phyloP scores from a whole-genome alignment of 228 moss, liverwort and hornwort species.

The Sphagnum fallax region DNA sequence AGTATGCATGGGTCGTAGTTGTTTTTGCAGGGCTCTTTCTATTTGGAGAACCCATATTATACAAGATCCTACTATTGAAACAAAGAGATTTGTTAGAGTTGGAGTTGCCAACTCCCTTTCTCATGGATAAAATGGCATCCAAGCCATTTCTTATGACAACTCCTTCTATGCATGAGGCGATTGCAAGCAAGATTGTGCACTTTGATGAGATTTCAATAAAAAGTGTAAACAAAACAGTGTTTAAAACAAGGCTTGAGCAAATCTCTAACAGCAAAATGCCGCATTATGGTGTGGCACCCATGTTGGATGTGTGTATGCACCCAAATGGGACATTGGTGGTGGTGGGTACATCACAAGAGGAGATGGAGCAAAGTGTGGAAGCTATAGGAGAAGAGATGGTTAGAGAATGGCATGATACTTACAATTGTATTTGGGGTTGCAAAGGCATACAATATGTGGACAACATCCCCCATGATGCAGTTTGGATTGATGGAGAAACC shows the following conservation, averaged over 20 bases:
- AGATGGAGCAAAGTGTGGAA: slow-evolving; percentile 26
- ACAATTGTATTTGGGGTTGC: slow-evolving; percentile 60
- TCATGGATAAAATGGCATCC: not conserved
- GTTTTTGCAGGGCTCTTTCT: no score
- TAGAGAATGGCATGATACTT: slow-evolving; percentile 48
- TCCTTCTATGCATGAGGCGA: slow-evolving; percentile 66
- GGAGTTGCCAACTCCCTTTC: not conserved
- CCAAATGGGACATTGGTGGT: slow-evolving; percentile 77
- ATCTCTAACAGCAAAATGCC: slow-evolving; percentile 18
- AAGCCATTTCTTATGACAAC: slow-evolving; percentile 14
- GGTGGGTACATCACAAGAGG: slow-evolving; percentile 45
- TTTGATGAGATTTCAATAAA: slow-evolving; percentile 31
- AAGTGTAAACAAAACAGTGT: slow-evolving; percentile 10
- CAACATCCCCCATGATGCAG: slow-evolving; percentile 25
- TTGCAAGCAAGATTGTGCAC: slow-evolving; percentile 20
- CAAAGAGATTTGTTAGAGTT: no score
- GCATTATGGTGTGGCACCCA: slow-evolving; percentile 45
- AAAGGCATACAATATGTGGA: slow-evolving; percentile 27
- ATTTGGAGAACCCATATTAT: no score
- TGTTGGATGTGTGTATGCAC: slow-evolving; percentile 60
- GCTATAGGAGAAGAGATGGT: slow-evolving; percentile 27
- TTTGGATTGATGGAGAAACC: slow-evolving; percentile 61
- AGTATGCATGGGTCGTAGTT: no score
- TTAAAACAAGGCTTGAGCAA: slow-evolving; percentile 48
- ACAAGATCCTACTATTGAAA: no score